Evolutionary conservation across 2,329 filamentous ascomycete genomes (phyloP).

Genomic region (Sporothrix sp.): DNA sequence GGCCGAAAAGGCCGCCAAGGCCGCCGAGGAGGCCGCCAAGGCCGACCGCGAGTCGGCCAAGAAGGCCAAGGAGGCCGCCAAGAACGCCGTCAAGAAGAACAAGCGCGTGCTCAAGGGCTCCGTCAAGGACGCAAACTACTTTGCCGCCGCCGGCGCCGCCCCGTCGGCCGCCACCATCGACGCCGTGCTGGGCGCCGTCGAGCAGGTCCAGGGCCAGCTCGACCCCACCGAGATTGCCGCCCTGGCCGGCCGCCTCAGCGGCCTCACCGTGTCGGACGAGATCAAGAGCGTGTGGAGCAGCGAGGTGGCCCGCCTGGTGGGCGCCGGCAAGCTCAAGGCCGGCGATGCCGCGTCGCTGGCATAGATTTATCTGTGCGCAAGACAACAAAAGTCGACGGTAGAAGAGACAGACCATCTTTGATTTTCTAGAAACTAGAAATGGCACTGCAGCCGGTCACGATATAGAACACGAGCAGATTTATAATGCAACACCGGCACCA

Average conservation of each 20-base stretch:
- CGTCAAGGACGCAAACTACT: conserved; percentile 98
- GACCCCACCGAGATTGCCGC: conserved; percentile 83
- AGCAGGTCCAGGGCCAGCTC: conserved; percentile 77
- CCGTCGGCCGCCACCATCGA: conserved; percentile 71
- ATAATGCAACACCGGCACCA: not conserved
- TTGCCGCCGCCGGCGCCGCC: conserved; percentile 61
- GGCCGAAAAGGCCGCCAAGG: conserved; percentile 67
- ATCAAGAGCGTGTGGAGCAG: conserved; percentile 77
- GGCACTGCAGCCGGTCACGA: not conserved
- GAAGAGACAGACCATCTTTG: no score
- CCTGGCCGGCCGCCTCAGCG: conserved; percentile 69
- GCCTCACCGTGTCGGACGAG: conserved; percentile 67
- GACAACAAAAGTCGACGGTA: no score
- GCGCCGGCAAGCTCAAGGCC: conserved; percentile 76
- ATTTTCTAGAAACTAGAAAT: conserved; percentile 2
- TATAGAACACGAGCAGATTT: not conserved
- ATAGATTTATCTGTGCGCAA: no score
- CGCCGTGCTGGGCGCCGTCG: conserved; percentile 72
- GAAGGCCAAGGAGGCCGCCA: conserved; percentile 97
- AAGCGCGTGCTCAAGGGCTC: conserved; percentile 91
- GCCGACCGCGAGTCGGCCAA: conserved; percentile 71
- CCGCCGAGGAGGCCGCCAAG: conserved; percentile 82
- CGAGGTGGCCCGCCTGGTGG: conserved; percentile 69
- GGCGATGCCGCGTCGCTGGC: conserved; percentile 63
- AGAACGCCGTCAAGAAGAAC: conserved; percentile 99